A percentile compares a stretch with the other conserved stretches of the same genome.
Evolutionary conservation across 371 early-diverging fungal genomes (phyloP).

Genomic region (Haplosporangium sp.): DNA sequence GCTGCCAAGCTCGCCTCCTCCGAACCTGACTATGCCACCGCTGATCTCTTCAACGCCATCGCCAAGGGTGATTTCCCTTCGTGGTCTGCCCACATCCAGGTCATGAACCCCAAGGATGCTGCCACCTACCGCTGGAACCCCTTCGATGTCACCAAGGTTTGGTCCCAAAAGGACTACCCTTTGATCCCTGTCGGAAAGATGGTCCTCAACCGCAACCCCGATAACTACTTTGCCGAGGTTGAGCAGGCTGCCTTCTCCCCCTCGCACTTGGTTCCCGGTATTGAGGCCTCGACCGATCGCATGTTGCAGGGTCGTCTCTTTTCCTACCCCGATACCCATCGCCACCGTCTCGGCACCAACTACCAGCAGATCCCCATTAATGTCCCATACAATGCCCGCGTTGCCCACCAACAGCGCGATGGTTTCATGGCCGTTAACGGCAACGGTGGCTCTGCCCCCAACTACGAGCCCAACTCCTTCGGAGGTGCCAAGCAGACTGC

Average conservation of each 20-base stretch:
- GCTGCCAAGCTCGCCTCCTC: constrained; percentile 66
- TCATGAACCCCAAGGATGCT: constrained; percentile 67
- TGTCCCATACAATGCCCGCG: constrained; percentile 66
- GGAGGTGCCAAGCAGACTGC: constrained; percentile 49
- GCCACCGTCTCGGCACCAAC: constrained; percentile 83
- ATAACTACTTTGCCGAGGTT: constrained; percentile 85
- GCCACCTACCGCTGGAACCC: constrained; percentile 67
- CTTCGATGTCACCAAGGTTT: constrained; percentile 76
- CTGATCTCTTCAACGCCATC: constrained; percentile 73
- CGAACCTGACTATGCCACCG: constrained; percentile 71
- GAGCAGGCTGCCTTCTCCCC: constrained; percentile 87
- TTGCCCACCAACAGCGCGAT: constrained; percentile 80
- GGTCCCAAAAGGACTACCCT: constrained; percentile 71
- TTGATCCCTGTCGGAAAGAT: constrained; percentile 76
- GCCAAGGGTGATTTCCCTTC: constrained; percentile 68
- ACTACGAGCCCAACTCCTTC: constrained; percentile 81
- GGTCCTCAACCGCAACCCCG: constrained; percentile 79
- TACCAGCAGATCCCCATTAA: constrained; percentile 85
- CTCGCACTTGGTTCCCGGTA: constrained; percentile 80
- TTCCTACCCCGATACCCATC: constrained; percentile 87
- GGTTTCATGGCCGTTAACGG: constrained; percentile 74
- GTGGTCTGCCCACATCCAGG: constrained; percentile 72
- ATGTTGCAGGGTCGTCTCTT: constrained; percentile 87
- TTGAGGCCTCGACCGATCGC: constrained; percentile 77
- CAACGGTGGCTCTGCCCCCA: constrained; percentile 75